These are phyloP conservation scores for Musa schizocarpa DNA, from an alignment of 176 grass and related monocot genomes.

Conservation along the genomic window DNA sequence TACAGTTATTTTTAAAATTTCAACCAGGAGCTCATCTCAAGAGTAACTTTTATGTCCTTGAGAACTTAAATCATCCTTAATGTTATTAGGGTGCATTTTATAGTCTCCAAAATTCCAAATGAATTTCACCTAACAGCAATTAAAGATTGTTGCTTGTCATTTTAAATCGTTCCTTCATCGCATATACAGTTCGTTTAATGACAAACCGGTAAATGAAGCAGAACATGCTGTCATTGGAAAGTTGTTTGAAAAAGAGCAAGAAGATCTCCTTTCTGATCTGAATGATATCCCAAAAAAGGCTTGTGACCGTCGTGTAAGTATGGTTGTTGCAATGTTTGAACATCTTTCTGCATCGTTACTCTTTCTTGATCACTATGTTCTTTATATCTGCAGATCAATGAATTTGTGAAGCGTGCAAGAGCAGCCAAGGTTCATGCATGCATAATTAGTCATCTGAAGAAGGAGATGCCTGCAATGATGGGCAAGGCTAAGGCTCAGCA, in stretches of 20 bases:
- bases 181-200: slow-evolving; percentile 82
- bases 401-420: slow-evolving; percentile 70
- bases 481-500: slow-evolving; percentile 77
- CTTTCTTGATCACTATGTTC: not conserved
- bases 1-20: not conserved
- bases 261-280: slow-evolving; percentile 89
- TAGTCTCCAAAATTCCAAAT: not conserved
- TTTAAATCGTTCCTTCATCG: not conserved
- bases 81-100: not conserved
- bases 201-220: slow-evolving; percentile 82
- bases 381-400: slow-evolving; percentile 43
- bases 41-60: not conserved
- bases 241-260: slow-evolving; percentile 95
- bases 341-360: not conserved
- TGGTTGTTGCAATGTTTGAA: not conserved
- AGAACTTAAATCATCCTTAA: not conserved
- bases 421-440: slow-evolving; percentile 58
- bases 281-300: slow-evolving; percentile 98
- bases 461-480: slow-evolving; percentile 71
- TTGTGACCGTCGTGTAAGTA: slow-evolving; percentile 77
- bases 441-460: slow-evolving; percentile 68
- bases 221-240: slow-evolving; percentile 70
- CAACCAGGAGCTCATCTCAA: not conserved
- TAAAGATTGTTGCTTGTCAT: not conserved
- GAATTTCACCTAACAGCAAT: no score